Evolutionary conservation across 169 alveolate genomes (phyloP).

Genomic region (Toxoplasma gondii): DNA sequence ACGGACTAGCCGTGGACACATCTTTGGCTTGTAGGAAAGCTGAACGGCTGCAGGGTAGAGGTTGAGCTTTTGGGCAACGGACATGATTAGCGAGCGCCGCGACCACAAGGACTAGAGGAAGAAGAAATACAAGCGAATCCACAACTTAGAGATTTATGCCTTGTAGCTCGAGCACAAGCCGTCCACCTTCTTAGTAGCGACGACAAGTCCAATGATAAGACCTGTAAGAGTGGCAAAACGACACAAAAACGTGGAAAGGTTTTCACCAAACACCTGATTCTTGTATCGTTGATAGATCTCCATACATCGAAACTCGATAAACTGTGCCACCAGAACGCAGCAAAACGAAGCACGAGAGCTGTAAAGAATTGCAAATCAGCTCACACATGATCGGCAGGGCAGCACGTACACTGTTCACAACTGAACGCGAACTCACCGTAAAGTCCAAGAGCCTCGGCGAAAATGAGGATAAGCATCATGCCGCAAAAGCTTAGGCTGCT

Average conservation of each 20-base stretch:
- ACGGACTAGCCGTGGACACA: too few species aligned
- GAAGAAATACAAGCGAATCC: neutral
- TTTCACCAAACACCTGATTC: too few species aligned
- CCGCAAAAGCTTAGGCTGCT: constrained; percentile 98
- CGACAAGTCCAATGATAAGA: constrained; percentile 62
- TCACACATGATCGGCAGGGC: too few species aligned
- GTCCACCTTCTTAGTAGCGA: constrained; percentile 59
- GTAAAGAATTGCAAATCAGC: too few species aligned
- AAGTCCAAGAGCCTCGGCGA: constrained; percentile 98
- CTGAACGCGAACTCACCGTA: constrained; percentile 86
- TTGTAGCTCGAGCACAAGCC: constrained; percentile 62
- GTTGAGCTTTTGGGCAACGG: neutral
- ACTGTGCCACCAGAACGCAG: neutral
- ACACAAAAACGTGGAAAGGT: neutral
- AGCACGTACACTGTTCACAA: neutral
- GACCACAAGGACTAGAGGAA: neutral
- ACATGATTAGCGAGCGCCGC: neutral
- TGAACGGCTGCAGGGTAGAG: neutral
- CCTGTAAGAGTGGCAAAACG: constrained; percentile 24
- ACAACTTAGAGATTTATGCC: neutral
- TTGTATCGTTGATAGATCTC: neutral
- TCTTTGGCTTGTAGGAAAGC: too few species aligned
- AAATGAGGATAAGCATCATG: constrained; percentile 98
- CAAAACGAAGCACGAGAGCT: neutral
- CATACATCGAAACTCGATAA: neutral